Percentiles rank a stretch among this genome's conserved stretches.
Evolutionary conservation across 495 filamentous ascomycete species (phyloP).

Genomic region (Hypoxylon fuscum): DNA sequence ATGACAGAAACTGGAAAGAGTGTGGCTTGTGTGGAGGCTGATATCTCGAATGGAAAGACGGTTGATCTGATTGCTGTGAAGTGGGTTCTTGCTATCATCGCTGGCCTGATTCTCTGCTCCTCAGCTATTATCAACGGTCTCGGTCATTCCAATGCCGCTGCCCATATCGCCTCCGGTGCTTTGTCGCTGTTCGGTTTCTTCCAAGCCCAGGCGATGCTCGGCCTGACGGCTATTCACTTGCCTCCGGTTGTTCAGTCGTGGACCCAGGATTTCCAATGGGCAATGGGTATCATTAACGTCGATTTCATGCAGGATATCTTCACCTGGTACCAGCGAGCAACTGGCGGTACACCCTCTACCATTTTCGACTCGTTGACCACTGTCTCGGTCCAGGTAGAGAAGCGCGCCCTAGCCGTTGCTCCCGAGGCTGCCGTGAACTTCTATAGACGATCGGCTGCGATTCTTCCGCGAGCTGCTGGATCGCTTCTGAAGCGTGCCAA

Average conservation of each 20-base stretch:
- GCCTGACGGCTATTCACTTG: constrained; percentile 82
- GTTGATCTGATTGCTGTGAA: constrained; percentile 89
- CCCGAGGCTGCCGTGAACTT: constrained; percentile 58
- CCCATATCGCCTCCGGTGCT: constrained; percentile 92
- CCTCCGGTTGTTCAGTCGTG: constrained; percentile 91
- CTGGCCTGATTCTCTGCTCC: constrained; percentile 80
- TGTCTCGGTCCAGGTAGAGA: constrained; percentile 86
- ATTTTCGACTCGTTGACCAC: constrained; percentile 76
- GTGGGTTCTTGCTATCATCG: constrained; percentile 88
- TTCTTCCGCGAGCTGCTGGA: constrained; percentile 45
- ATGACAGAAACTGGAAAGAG: constrained; percentile 63
- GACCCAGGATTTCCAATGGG: constrained; percentile 99
- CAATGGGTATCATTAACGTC: constrained; percentile 93
- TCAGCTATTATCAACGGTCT: constrained; percentile 84
- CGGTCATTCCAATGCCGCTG: constrained; percentile 94
- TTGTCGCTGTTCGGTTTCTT: constrained; percentile 95
- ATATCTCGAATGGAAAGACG: constrained; percentile 91
- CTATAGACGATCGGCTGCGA: constrained; percentile 25
- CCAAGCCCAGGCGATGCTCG: constrained; percentile 95
- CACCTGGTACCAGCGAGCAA: constrained; percentile 96
- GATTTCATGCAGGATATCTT: constrained; percentile 87
- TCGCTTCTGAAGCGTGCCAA: constrained; percentile 55
- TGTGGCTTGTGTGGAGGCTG: constrained; percentile 88
- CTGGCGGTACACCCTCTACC: constrained; percentile 85
- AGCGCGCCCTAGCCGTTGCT: constrained; percentile 63